Evolutionary conservation across 768 basidiomycete genomes (phyloP).

Genomic region (Leccinum fibrillosum): DNA sequence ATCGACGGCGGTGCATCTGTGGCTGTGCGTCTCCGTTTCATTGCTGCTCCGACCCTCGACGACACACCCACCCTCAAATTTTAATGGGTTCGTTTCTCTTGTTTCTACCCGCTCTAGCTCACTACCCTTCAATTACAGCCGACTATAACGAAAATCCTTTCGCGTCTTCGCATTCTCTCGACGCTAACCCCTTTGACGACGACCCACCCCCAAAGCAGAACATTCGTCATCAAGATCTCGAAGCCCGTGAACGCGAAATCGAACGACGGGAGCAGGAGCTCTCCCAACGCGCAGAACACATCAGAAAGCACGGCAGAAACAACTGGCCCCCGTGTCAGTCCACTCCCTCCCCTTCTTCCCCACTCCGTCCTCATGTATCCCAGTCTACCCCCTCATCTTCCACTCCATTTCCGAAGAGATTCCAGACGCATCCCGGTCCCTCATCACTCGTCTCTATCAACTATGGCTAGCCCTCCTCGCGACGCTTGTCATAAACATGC

Average conservation of each 20-base stretch:
- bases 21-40: neutral
- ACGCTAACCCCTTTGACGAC: conserved; percentile 90
- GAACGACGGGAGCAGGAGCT: conserved; percentile 77
- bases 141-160: conserved; percentile 69
- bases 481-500: conserved; percentile 85
- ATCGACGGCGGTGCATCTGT: neutral
- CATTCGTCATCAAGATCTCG: conserved; percentile 60
- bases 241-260: conserved; percentile 77
- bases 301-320: conserved; percentile 74
- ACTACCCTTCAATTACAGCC: conserved; percentile 4
- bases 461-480: conserved; percentile 88
- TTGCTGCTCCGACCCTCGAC: neutral
- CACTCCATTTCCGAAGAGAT: conserved; percentile 92
- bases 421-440: conserved; percentile 70
- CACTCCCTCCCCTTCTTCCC: conserved; percentile 2
- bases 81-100: conserved; percentile 24
- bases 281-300: conserved; percentile 60
- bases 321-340: conserved; percentile 91
- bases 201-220: conserved; percentile 45
- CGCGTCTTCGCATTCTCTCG: conserved; percentile 79
- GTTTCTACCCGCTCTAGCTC: conserved; percentile 9
- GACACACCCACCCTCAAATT: conserved; percentile 1
- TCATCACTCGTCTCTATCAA: conserved; percentile 85
- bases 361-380: conserved; percentile 19
- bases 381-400: conserved; percentile 92